Evolutionary conservation across 2,329 filamentous ascomycete genomes (phyloP), one percentile per base, ranked within the genome.

Genomic region (Rhytidhysteron rufulum): DNA sequence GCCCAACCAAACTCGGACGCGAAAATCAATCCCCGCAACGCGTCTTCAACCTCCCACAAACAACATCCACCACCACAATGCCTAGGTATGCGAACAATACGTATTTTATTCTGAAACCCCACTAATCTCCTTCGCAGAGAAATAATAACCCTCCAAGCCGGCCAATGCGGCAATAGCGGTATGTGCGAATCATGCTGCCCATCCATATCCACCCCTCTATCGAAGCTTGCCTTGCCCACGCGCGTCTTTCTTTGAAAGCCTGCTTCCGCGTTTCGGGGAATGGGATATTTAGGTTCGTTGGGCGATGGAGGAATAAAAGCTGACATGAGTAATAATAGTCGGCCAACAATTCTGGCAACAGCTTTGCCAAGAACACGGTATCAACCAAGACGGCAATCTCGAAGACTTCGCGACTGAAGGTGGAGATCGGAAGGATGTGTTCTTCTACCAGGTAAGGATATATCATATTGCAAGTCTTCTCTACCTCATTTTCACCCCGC

Each of bases 161-260:
- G 93, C 79, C 93, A 97, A 72, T 97, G 93, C 78, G 93, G 91
- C 79, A 97, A 97, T 74, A 96, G 90, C 81, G 91, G 90, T 95
- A 66, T 76, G 87, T 86, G 48, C 24, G 24, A 7, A 7, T 27
- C 24, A 27, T 27, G 34, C 29, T 33, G 18, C 27, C 19, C 34
- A n/a, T n/a, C 17, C 19, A 24, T 32, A 41, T 32, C 44, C 34
- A 33, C 19, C 20, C 11, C 35, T n/a, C 16, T 39, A n/a, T 9
- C 34, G 21, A 35, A 15, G 31, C 40, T 10, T 8, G n/a, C n/a
- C 13, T 19, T n/a, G n/a, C n/a, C 13, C 24, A 27, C 24, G 24
- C 24, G 24, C 24, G 24, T 27, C 13, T 27, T 27, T n/a, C n/a
- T n/a, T n/a, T n/a, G n/a, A n/a, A n/a, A n/a, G n/a, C n/a, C n/a